Base-by-base conservation (phyloP, 1,284 basidiomycete species). In the Phellopilus nigrolimitatus region DNA sequence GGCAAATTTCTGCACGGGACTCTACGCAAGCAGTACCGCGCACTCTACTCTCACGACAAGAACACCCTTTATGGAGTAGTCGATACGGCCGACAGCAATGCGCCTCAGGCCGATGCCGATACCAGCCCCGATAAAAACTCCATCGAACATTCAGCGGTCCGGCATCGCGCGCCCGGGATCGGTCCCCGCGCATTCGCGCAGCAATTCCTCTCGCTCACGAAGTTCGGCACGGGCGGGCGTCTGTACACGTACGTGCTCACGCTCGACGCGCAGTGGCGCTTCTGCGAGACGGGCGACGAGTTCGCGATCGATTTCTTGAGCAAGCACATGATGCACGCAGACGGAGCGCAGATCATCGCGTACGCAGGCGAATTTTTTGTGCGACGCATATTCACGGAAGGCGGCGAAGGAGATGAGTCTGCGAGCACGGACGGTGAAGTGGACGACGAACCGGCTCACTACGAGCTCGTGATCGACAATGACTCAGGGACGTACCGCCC, bases 271-370 rank as follows among this genome's bases (percentile, higher is more conserved):
- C 61, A 75, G 49, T 64, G 70, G 62, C 60, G 74, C 15, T 77
- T 75, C 58, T 74, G 73, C 48, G 73, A 76, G 66, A 77, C 75
- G 0, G 74, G 75, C 1, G 68, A 71, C 48, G 70, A 75, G 60
- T 72, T 76, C 58, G 66, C 71, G 1, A 71, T 75, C 47, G 69
- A 73, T 49, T 61, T 75, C 51, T 62, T 77, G 28, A 71, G 68
- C 61, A 77, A 77, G 56, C 74, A 76, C 57, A 71, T 70, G n/a
- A 75, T 75, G 73, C 75, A 77, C 59, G 68, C 72, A 27, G 70
- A 75, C 57, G 71, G 73, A 10, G 63, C 71, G n/a, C 37, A 61
- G 50, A 66, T 68, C 43, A 63, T 71, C 42, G 67, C 68, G 2
- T 69, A 59, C 55, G 65, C 66, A 25, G 69, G 68, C 30, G 69